Conservation (phyloP, 2,329 filamentous ascomycete species). For the Aspergillus neotritici region DNA sequence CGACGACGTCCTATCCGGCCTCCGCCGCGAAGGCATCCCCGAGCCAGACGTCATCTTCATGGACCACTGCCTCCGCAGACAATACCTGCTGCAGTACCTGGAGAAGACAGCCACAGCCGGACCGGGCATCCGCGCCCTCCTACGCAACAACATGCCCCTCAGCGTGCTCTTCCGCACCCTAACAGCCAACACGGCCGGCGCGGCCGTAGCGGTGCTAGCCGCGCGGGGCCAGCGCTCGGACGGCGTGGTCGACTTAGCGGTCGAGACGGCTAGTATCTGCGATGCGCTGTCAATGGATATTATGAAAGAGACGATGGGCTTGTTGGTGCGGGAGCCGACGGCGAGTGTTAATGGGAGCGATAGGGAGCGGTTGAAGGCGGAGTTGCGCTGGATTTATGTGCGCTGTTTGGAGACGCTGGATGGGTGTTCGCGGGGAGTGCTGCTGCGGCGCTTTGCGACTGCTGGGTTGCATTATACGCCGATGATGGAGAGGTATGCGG, state of each 20-base stretch:
- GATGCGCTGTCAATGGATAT: not conserved
- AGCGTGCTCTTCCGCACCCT: not conserved
- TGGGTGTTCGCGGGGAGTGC: not conserved
- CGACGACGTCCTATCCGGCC: not conserved
- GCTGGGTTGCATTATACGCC: not conserved
- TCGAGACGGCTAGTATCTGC: not conserved
- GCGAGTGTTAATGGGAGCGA: not conserved
- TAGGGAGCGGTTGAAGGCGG: not conserved
- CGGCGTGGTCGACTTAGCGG: not conserved
- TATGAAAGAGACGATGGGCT: not conserved
- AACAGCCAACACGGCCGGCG: not conserved
- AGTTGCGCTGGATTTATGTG: not conserved
- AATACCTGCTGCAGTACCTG: slow-evolving; percentile 1
- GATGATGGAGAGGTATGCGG: slow-evolving; percentile 2
- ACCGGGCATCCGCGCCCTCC: not conserved
- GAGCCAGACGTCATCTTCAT: not conserved
- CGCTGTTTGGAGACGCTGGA: not conserved
- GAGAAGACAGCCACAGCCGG: slow-evolving; percentile 2
- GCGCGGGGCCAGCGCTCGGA: not conserved
- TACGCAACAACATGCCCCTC: not conserved
- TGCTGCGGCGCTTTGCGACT: not conserved
- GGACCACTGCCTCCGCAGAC: not conserved
- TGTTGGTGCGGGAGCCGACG: not conserved
- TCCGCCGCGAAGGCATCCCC: not conserved
- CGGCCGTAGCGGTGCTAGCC: not conserved